Percentiles rank a stretch among this genome's conserved stretches.
These are phyloP conservation scores for Fusarium coicis DNA, from an alignment of 2,329 filamentous ascomycete genomes.

Conservation along the genomic window DNA sequence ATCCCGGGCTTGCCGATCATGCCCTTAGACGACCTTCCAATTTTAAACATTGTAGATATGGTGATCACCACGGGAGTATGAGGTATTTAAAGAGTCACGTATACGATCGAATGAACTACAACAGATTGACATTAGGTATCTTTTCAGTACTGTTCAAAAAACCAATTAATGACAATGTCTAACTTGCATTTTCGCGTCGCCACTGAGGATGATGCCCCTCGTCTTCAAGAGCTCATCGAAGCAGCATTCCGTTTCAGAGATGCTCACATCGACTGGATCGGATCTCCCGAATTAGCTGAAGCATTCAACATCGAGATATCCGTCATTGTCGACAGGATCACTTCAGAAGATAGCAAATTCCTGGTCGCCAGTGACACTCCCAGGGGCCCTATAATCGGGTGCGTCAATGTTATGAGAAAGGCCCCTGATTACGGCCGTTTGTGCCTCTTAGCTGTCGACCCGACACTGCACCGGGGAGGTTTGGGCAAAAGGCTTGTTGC, in stretches of 20 bases:
- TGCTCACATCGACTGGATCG: conserved; percentile 48
- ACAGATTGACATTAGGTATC: too few species aligned
- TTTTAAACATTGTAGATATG: background rate
- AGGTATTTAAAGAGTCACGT: conserved; percentile 16
- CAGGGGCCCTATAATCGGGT: conserved; percentile 39
- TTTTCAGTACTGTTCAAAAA: background rate
- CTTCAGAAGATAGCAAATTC: conserved; percentile 42
- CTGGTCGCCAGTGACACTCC: conserved; percentile 42
- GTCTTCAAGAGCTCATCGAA: conserved; percentile 52
- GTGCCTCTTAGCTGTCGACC: conserved; percentile 50
- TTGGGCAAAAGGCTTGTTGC: conserved; percentile 49
- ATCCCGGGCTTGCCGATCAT: too few species aligned
- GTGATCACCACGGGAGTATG: background rate
- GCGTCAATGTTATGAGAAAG: conserved; percentile 44
- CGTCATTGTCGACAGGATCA: conserved; percentile 66
- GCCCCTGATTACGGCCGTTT: conserved; percentile 45
- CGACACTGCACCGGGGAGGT: conserved; percentile 45
- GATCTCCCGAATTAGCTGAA: conserved; percentile 66
- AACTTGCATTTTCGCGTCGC: conserved; percentile 50
- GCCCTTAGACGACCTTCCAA: conserved; percentile 20
- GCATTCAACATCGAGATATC: conserved; percentile 76
- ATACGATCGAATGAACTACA: background rate
- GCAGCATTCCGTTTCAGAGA: conserved; percentile 55
- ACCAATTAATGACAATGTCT: conserved; percentile 13
- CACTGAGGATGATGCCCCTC: conserved; percentile 49